Base-by-base conservation (phyloP, 805 yeast genomes). In the Candida endomychidarum region DNA sequence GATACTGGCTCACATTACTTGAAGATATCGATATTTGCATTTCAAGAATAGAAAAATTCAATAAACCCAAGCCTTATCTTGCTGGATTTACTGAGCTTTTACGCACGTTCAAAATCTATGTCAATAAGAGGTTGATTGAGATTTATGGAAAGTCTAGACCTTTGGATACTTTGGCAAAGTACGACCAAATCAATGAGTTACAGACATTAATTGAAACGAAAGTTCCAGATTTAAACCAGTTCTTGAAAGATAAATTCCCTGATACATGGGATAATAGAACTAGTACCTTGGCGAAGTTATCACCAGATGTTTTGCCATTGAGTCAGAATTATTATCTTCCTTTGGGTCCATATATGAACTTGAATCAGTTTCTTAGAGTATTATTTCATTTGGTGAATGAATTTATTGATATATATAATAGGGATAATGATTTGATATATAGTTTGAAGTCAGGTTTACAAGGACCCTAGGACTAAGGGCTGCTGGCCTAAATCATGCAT, bases 281-380 rank as follows among this genome's bases (percentile, higher is more conserved):
- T 16, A 25, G 20, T n/a, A 42, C 16, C 11, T 30, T 47, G 7
- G 10, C 16, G 2, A 28, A 29, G 6, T 23, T 38, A 8, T 9
- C 31, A 6, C 11, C 12, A 2, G 34, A 32, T 3, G 11, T 41
- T 10, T 3, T 17, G 15, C 44, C 44, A 8, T 29, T 31, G 16
- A 19, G 8, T 10, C 5, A 21, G 10, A 34, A 40, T 18, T 67
- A 53, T 45, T 68, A 58, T 42, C 47, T 68, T 21, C 74, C 74
- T 0, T 43, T 68, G 31, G 72, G 72, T 54, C 28, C 26, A 7
- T 42, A 41, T 25, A 31, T 72, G 11, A 58, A 57, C 25, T 41
- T 68, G 19, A 48, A 50, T 8, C 73, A 69, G 43, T 54, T 59
- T 8, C 47, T 55, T 24, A 61, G 63, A 9, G 56, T 64, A 28